Conservation (phyloP, 1,139 yeast genomes). For the Magnusiomyces clavatus region DNA sequence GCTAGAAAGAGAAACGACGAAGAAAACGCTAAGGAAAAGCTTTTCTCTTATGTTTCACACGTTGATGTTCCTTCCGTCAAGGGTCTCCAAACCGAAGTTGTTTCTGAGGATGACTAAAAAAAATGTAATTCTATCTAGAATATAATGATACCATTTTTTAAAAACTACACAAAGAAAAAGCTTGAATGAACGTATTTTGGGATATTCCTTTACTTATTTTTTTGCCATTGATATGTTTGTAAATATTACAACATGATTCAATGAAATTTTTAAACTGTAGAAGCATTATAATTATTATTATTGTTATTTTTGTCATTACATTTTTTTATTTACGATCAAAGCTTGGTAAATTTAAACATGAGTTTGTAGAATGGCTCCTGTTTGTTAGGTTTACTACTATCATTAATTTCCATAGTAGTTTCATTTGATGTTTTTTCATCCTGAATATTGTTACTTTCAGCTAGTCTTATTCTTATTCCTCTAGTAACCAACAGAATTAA, state of each 20-base stretch:
- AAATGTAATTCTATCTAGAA: conserved; percentile 7
- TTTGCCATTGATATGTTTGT: not conserved
- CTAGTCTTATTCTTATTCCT: conserved; percentile 4
- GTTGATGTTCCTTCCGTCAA: conserved; percentile 90
- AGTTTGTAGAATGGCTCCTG: not conserved
- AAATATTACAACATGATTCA: too few relatives aligned
- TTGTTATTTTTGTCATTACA: too few relatives aligned
- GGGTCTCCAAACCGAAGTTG: conserved; percentile 97
- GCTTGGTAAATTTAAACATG: not conserved
- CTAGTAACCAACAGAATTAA: conserved; percentile 3
- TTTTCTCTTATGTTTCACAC: conserved; percentile 97
- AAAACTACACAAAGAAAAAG: not conserved
- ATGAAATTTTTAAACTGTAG: too few relatives aligned
- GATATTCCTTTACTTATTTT: not conserved
- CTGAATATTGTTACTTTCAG: not conserved
- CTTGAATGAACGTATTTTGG: not conserved
- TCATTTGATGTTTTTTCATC: not conserved
- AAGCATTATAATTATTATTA: too few relatives aligned
- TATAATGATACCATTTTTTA: conserved; percentile 1
- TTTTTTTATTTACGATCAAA: not conserved
- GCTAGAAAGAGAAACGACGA: conserved; percentile 99
- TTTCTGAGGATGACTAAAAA: conserved; percentile 40
- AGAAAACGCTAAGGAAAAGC: conserved; percentile 98
- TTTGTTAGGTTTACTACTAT: not conserved
- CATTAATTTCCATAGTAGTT: not conserved